A percentile compares a stretch with the other conserved stretches of the same genome.
phyloP scores from a whole-genome alignment of 495 filamentous ascomycete genomes.

The Annulohypoxylon moriforme region DNA sequence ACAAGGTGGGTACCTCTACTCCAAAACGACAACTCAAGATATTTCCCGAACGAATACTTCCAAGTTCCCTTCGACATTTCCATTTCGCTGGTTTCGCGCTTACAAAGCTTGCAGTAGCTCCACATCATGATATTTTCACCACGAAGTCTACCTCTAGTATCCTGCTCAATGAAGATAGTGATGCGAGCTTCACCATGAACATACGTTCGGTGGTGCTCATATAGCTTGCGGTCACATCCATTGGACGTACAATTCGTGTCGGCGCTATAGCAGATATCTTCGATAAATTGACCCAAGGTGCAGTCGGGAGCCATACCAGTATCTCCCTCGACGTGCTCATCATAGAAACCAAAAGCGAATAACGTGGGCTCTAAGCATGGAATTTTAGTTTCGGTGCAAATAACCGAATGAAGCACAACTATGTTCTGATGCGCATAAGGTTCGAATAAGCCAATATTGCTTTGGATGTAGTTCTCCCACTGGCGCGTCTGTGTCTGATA shows the following conservation, averaged over 20 bases:
- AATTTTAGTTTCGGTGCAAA: conserved; percentile 89
- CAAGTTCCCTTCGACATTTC: conserved; percentile 96
- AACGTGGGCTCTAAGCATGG: conserved; percentile 92
- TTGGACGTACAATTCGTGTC: conserved; percentile 80
- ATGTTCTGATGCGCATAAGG: conserved; percentile 96
- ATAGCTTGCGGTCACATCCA: conserved; percentile 88
- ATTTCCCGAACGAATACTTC: conserved; percentile 99
- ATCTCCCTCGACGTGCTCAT: conserved; percentile 76
- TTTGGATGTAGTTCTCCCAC: conserved; percentile 92
- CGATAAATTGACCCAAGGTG: conserved; percentile 94
- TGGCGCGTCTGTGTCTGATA: conserved; percentile 94
- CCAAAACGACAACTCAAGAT: conserved; percentile 96
- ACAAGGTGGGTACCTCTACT: conserved; percentile 83
- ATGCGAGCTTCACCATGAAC: conserved; percentile 96
- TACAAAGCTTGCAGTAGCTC: conserved; percentile 93
- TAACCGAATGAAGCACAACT: conserved; percentile 91
- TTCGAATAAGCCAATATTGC: conserved; percentile 87
- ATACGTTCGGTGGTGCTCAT: conserved; percentile 95
- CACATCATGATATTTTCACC: conserved; percentile 94
- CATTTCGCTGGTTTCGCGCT: conserved; percentile 86
- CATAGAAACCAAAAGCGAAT: conserved; percentile 89
- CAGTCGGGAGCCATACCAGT: conserved; percentile 81
- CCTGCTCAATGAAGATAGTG: conserved; percentile 85
- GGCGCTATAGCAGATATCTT: conserved; percentile 83
- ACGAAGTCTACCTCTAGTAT: conserved; percentile 55